A percentile compares a stretch with the other conserved stretches of the same genome.
Evolutionary conservation across 352 stramenopile species (phyloP).

Genomic region (Phytophthora foliorum): DNA sequence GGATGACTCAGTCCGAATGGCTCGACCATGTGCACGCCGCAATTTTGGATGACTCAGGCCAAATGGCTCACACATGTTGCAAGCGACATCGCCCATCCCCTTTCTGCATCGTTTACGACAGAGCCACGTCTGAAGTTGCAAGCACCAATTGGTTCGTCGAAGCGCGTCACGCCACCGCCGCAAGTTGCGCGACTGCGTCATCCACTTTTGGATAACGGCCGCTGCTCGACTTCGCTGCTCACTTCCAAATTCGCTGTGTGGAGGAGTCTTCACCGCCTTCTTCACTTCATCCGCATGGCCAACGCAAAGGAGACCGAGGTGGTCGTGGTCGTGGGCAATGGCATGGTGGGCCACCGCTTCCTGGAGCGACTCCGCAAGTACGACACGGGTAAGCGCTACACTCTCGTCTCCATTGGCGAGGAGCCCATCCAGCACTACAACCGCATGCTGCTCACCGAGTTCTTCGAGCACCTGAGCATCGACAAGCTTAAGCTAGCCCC

Average conservation of each 20-base stretch:
- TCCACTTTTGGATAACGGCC: conserved; percentile 17
- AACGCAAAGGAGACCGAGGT: conserved; percentile 48
- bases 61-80: background rate
- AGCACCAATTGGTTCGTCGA: conserved; percentile 31
- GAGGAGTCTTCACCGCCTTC: background rate
- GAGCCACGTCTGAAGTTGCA: conserved; percentile 24
- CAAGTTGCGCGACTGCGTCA: conserved; percentile 10
- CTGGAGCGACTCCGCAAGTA: conserved; percentile 82
- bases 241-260: conserved; percentile 36
- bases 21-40: background rate
- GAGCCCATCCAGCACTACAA: conserved; percentile 94
- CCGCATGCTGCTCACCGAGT: conserved; percentile 92
- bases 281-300: conserved; percentile 21
- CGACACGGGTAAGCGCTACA: conserved; percentile 64
- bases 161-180: conserved; percentile 46
- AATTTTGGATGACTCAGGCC: conserved; percentile 32
- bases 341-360: conserved; percentile 93
- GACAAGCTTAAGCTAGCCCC: conserved; percentile 88
- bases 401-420: conserved; percentile 93
- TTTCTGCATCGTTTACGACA: conserved; percentile 22
- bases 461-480: conserved; percentile 93
- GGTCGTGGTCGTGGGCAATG: conserved; percentile 92
- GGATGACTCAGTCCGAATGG: conserved; percentile 28
- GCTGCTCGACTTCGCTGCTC: conserved; percentile 6
- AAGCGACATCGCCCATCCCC: conserved; percentile 17